Evolutionary conservation across 768 basidiomycete genomes (phyloP).

Genomic region (Lactarius pseudohatsudake): DNA sequence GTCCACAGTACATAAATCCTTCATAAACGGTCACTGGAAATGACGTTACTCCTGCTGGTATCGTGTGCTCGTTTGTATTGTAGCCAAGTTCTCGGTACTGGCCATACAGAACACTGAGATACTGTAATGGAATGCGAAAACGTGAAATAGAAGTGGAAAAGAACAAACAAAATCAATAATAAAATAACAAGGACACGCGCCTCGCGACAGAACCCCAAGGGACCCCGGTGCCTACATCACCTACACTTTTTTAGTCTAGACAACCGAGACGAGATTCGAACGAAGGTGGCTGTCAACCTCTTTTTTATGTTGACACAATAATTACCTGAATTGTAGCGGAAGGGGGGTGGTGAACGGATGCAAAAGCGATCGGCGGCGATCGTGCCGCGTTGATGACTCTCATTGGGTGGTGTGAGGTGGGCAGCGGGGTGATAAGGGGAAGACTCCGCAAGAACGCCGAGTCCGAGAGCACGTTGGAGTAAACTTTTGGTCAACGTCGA

Average conservation of each 20-base stretch:
- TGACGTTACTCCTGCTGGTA: conserved; percentile 10
- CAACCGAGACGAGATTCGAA: conserved; percentile 8
- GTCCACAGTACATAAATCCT: background rate
- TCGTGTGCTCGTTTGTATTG: background rate
- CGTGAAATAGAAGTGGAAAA: background rate
- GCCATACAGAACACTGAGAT: background rate
- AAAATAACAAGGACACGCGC: background rate
- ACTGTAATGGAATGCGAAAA: conserved; percentile 11
- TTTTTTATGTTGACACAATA: conserved; percentile 1
- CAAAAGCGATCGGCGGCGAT: conserved; percentile 24
- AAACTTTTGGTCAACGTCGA: conserved; percentile 14
- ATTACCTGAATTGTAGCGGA: conserved; percentile 16
- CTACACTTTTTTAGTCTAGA: conserved; percentile 4
- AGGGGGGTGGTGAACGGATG: conserved; percentile 4
- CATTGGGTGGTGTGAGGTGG: too few relatives aligned
- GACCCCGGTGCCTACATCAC: background rate
- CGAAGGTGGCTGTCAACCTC: conserved; percentile 12
- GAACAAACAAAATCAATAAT: background rate
- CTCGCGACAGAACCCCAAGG: background rate
- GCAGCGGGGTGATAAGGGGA: conserved; percentile 5
- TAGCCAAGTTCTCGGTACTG: conserved; percentile 14
- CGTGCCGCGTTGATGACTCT: conserved; percentile 14
- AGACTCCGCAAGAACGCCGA: background rate
- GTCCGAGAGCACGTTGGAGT: background rate
- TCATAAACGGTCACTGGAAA: background rate